Evolutionary conservation across 306 rosid genomes (phyloP).

Genomic region (Cucumis melo): DNA sequence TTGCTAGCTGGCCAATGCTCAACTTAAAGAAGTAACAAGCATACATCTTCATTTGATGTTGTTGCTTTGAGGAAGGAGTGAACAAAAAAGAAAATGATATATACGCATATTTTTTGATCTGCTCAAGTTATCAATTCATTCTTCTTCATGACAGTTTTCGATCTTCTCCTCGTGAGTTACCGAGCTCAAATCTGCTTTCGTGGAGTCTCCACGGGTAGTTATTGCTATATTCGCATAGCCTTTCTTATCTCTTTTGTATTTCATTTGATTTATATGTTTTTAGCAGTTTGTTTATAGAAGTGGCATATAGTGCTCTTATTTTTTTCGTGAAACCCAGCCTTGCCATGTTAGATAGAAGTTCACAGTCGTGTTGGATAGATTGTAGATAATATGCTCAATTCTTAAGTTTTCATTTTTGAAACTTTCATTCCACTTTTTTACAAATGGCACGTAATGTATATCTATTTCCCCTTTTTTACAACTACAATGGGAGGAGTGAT

Average conservation of each 20-base stretch:
- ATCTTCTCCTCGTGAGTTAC: neutral
- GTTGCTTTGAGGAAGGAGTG: neutral
- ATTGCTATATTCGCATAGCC: neutral
- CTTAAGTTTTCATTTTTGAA: too few species aligned
- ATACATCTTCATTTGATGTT: neutral
- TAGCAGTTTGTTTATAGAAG: neutral
- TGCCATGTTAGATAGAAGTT: neutral
- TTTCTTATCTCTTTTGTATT: neutral
- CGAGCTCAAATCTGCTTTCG: neutral
- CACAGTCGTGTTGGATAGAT: neutral
- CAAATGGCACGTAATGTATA: too few species aligned
- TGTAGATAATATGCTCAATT: neutral
- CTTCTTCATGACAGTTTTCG: neutral
- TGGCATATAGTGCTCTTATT: neutral
- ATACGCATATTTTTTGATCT: neutral
- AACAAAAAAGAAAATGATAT: neutral
- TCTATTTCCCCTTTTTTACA: too few species aligned
- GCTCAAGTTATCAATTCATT: neutral
- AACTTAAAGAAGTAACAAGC: neutral
- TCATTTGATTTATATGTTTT: neutral
- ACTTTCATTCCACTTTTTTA: too few species aligned
- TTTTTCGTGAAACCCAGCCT: neutral
- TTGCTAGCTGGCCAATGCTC: neutral
- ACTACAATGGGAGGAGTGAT: too few species aligned
- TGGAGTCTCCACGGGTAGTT: neutral